Evolutionary conservation across 805 yeast genomes (phyloP), one percentile per base, ranked within the genome.

Genomic region (Candida oleophila): DNA sequence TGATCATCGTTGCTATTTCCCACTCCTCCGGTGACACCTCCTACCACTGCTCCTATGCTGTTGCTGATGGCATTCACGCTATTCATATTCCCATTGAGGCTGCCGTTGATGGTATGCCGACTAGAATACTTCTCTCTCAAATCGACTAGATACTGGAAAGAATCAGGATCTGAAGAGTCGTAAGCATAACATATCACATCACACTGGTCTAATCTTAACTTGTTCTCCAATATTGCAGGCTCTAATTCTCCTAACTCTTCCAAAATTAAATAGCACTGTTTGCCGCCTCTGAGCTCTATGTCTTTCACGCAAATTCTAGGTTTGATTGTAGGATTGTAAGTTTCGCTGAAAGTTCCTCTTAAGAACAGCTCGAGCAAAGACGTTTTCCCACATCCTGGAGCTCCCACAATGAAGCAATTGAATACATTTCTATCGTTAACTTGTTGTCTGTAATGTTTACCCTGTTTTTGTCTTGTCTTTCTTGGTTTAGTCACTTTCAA

Each of bases 131-230:
- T 75, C 25, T 76, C 69, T 12, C 90, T 69, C n/a, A 91, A 62
- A 16, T 86, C 86, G 22, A 87, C 85, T 44, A 91, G 68, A 60
- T 87, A 82, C 45, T 90, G 87, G 63, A 94, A 94, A 38, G 96
- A 88, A 46, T 92, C 96, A 0, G 99, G 97, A 60, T 94, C 97
- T 0, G 97, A 85, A 0, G 97, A 89, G 61, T 94, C 99, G 64
- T 94, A 94, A 0, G 90, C 77, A 58, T 87, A 77, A 64, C 98
- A 94, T 1, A 94, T 61, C 2, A 90, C 96, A 62, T 94, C 99
- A 66, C 98, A 94, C 43, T 85, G 86, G 45, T 86, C 88, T 8
- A 92, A 63, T 43, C 89, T 76, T 14, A 69, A 61, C 33, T 74
- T 76, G 60, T 91, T 89, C 42, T 82, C 92, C 20, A 92, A 62